These are phyloP conservation scores for Ogataea ganodermae DNA, from an alignment of 805 yeast species.

Conservation along the genomic window DNA sequence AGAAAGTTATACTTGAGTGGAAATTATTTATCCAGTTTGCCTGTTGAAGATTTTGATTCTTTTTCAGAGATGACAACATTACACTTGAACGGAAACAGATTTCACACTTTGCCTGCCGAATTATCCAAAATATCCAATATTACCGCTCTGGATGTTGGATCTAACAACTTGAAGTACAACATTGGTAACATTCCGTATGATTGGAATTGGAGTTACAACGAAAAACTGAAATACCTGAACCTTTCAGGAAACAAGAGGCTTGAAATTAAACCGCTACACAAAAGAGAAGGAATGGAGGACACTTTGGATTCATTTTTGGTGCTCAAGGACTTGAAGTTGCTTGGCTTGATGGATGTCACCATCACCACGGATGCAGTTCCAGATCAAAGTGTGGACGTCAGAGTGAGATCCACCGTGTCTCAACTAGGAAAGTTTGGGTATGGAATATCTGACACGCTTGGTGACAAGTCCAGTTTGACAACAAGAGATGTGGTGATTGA, in stretches of 20 bases:
- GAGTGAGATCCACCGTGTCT: constrained; percentile 90
- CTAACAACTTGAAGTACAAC: constrained; percentile 86
- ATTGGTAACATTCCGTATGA: constrained; percentile 94
- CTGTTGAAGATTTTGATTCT: constrained; percentile 79
- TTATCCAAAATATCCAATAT: constrained; percentile 65
- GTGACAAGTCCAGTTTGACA: constrained; percentile 62
- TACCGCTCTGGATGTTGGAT: constrained; percentile 83
- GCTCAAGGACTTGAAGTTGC: constrained; percentile 64
- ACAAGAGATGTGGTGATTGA: constrained; percentile 86
- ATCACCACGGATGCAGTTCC: constrained; percentile 86
- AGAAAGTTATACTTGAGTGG: constrained; percentile 79
- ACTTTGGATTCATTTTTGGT: constrained; percentile 67
- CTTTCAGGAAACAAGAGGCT: constrained; percentile 91
- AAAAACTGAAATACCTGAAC: constrained; percentile 73
- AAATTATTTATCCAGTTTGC: constrained; percentile 72
- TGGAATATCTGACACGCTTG: constrained; percentile 90
- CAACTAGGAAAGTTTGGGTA: constrained; percentile 73
- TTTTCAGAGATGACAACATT: constrained; percentile 60
- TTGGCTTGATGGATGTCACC: constrained; percentile 95
- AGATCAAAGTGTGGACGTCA: constrained; percentile 77
- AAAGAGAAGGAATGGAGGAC: constrained; percentile 56
- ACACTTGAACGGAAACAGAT: constrained; percentile 78
- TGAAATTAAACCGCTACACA: constrained; percentile 73
- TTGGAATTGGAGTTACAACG: constrained; percentile 95
- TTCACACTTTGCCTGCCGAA: constrained; percentile 88